phyloP scores from a whole-genome alignment of 306 rosid species.

The Cyclanthera cordifolia region DNA sequence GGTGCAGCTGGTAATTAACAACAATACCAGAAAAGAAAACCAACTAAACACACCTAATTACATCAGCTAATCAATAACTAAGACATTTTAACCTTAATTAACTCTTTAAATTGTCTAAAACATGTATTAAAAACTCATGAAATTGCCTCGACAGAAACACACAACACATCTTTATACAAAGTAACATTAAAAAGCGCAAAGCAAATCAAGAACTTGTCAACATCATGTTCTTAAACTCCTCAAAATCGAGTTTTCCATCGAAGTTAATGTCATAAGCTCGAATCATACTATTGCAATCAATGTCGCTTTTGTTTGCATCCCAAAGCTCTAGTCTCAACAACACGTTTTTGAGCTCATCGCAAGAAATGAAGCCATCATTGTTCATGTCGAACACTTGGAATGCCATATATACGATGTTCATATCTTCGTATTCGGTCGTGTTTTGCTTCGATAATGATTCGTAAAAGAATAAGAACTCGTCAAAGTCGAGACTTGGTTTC shows the following conservation, averaged over 20 bases:
- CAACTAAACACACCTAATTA: too few species aligned
- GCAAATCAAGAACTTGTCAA: slow-evolving; percentile 23
- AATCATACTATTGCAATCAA: too few species aligned
- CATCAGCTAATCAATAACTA: too few species aligned
- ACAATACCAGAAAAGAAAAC: too few species aligned
- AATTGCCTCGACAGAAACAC: not conserved
- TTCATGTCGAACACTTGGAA: slow-evolving; percentile 61
- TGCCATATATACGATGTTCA: slow-evolving; percentile 41
- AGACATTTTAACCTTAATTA: too few species aligned
- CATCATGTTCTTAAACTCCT: slow-evolving; percentile 32
- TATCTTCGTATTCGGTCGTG: slow-evolving; percentile 25
- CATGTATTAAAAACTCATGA: too few species aligned
- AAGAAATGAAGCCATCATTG: slow-evolving; percentile 67
- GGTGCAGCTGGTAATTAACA: too few species aligned
- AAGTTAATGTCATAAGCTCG: too few species aligned
- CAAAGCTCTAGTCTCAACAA: too few species aligned
- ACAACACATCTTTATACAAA: not conserved
- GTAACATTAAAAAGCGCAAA: not conserved
- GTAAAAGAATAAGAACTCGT: slow-evolving; percentile 55
- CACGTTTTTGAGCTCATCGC: slow-evolving; percentile 42
- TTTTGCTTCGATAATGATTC: slow-evolving; percentile 33
- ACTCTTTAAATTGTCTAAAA: too few species aligned
- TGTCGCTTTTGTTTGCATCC: too few species aligned
- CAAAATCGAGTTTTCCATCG: too few species aligned
- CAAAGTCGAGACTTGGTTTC: slow-evolving; percentile 31